Conservation (phyloP, 441 rosid species). For the Raphanus hybrid region DNA sequence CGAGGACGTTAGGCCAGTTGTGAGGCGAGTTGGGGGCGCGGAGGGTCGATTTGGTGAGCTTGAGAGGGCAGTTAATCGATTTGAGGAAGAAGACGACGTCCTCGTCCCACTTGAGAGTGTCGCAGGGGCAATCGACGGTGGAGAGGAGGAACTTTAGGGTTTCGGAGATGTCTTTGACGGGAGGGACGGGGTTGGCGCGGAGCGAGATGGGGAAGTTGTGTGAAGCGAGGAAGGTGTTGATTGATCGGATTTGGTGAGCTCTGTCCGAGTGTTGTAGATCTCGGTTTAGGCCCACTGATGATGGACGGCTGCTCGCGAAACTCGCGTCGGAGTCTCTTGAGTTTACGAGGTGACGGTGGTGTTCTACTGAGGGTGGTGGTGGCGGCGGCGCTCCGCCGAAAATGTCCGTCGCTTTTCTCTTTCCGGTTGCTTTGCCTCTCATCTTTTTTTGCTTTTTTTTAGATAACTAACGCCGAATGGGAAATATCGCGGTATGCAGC, state of each 20-base stretch:
- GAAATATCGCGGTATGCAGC: not conserved
- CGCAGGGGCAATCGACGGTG: slow-evolving; percentile 53
- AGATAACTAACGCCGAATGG: not conserved
- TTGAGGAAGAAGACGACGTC: slow-evolving; percentile 63
- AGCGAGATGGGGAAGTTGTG: slow-evolving; percentile 50
- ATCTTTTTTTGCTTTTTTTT: slow-evolving; percentile 27
- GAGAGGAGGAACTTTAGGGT: slow-evolving; percentile 63
- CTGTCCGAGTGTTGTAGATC: slow-evolving; percentile 56
- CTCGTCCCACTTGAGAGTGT: slow-evolving; percentile 56
- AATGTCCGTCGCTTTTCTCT: slow-evolving; percentile 58
- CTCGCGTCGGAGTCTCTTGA: slow-evolving; percentile 91
- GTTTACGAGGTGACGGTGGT: slow-evolving; percentile 43
- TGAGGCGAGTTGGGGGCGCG: slow-evolving; percentile 86
- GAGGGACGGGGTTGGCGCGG: slow-evolving; percentile 56
- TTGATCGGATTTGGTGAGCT: slow-evolving; percentile 62
- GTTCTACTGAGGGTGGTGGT: slow-evolving; percentile 52
- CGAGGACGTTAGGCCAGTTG: slow-evolving; percentile 85
- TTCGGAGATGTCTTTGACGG: slow-evolving; percentile 68
- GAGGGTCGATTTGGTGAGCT: slow-evolving; percentile 74
- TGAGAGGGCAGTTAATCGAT: slow-evolving; percentile 68
- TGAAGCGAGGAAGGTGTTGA: slow-evolving; percentile 70
- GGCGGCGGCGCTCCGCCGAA: slow-evolving; percentile 43
- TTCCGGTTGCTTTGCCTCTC: slow-evolving; percentile 48
- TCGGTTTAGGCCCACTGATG: slow-evolving; percentile 64
- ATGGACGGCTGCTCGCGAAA: slow-evolving; percentile 88